Evolutionary conservation across 2,329 filamentous ascomycete species (phyloP).

Genomic region (Xylariaceae sp.): DNA sequence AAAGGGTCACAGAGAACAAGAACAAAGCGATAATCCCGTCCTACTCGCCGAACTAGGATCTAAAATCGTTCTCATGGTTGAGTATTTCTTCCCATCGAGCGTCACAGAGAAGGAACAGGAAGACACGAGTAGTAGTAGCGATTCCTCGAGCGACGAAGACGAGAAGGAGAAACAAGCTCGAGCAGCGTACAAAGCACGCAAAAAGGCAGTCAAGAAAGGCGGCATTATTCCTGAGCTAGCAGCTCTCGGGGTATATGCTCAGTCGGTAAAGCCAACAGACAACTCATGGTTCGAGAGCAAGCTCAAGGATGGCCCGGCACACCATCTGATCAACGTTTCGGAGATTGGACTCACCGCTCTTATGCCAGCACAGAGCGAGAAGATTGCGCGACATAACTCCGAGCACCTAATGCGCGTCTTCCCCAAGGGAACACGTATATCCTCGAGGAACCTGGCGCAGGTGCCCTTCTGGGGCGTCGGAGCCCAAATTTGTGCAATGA

Average conservation of each 20-base stretch:
- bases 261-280: conserved; percentile 65
- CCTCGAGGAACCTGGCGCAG: conserved; percentile 61
- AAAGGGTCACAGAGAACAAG: conserved; percentile 55
- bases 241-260: conserved; percentile 65
- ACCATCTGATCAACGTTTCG: conserved; percentile 58
- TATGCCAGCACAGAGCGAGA: conserved; percentile 44
- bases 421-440: conserved; percentile 67
- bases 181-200: conserved; percentile 52
- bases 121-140: conserved; percentile 37
- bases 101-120: conserved; percentile 40
- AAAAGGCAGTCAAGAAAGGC: conserved; percentile 44
- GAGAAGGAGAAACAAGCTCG: conserved; percentile 46
- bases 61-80: conserved; percentile 66
- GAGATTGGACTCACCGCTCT: conserved; percentile 56
- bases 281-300: conserved; percentile 61
- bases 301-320: conserved; percentile 32
- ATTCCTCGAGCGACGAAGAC: conserved; percentile 34
- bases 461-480: conserved; percentile 65
- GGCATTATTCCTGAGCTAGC: conserved; percentile 64
- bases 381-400: conserved; percentile 60
- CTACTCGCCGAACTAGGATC: conserved; percentile 57
- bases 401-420: conserved; percentile 68
- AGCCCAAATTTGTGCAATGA: conserved; percentile 67
- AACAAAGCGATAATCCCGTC: conserved; percentile 51
- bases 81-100: conserved; percentile 55